These are phyloP conservation scores for Tylopilus rubrobrunneus DNA, from an alignment of 768 basidiomycete genomes.

Conservation along the genomic window DNA sequence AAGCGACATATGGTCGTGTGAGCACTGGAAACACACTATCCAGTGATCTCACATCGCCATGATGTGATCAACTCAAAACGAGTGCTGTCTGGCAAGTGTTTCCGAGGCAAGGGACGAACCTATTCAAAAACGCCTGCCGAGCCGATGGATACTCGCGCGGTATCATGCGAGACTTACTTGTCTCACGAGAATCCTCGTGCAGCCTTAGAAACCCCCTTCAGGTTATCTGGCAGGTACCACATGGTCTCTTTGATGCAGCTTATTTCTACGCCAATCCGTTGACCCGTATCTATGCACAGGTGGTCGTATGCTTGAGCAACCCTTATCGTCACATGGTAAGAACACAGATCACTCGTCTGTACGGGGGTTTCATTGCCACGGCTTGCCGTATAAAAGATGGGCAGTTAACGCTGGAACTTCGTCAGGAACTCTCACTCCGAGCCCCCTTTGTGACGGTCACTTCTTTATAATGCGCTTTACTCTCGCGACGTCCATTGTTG, in stretches of 20 bases:
- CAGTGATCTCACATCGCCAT: background rate
- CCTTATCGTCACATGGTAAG: background rate
- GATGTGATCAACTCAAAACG: too few species aligned
- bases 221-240: background rate
- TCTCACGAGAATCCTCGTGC: background rate
- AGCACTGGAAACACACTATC: background rate
- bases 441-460: background rate
- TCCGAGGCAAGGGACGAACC: too few species aligned
- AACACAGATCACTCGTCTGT: background rate
- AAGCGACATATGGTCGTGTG: background rate
- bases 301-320: background rate
- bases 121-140: too few species aligned
- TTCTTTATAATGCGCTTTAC: slow-evolving; percentile 7
- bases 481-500: background rate
- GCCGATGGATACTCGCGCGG: too few species aligned
- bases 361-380: background rate
- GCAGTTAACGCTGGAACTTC: background rate
- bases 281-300: background rate
- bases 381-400: background rate
- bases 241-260: background rate
- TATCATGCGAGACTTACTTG: too few species aligned
- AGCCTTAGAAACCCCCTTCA: background rate
- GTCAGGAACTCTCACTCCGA: too few species aligned
- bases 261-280: background rate
- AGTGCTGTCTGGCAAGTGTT: background rate